Percentiles rank a stretch among this genome's conserved stretches.
Conservation (phyloP, 2,329 filamentous ascomycete genomes). For the Calonectria hawksworthii region DNA sequence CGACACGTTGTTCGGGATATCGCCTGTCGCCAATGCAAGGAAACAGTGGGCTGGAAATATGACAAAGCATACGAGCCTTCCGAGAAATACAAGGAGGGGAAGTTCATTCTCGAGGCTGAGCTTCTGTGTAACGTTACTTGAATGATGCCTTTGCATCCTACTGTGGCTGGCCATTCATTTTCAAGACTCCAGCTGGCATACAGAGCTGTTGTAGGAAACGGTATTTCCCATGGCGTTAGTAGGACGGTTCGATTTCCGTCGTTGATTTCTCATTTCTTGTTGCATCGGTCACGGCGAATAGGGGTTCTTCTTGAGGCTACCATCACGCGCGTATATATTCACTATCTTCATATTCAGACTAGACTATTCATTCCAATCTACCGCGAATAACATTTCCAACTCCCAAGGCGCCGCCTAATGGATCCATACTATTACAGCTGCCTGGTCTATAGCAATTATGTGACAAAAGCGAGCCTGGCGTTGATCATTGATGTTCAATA, state of each 20-base stretch:
- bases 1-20: conserved; percentile 96
- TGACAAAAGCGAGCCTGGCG: neutral
- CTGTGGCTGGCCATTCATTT: neutral
- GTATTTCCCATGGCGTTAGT: conserved; percentile 34
- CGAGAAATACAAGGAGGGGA: conserved; percentile 99
- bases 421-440: neutral
- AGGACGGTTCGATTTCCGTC: conserved; percentile 26
- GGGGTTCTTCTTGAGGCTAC: neutral
- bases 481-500: conserved; percentile 74
- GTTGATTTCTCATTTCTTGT: conserved; percentile 16
- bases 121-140: conserved; percentile 83
- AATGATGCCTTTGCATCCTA: conserved; percentile 15
- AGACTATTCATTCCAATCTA: conserved; percentile 17
- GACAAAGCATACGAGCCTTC: conserved; percentile 93
- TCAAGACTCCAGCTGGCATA: too few species aligned
- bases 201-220: neutral
- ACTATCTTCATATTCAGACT: conserved; percentile 11
- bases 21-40: conserved; percentile 88
- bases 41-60: conserved; percentile 98
- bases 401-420: conserved; percentile 23
- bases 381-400: neutral
- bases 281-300: conserved; percentile 34
- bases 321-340: conserved; percentile 13
- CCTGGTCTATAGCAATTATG: neutral
- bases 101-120: conserved; percentile 96